A percentile compares a stretch with the other conserved stretches of the same genome.
phyloP scores from a whole-genome alignment of 805 yeast species.

The Suhomyces tanzawaensis region DNA sequence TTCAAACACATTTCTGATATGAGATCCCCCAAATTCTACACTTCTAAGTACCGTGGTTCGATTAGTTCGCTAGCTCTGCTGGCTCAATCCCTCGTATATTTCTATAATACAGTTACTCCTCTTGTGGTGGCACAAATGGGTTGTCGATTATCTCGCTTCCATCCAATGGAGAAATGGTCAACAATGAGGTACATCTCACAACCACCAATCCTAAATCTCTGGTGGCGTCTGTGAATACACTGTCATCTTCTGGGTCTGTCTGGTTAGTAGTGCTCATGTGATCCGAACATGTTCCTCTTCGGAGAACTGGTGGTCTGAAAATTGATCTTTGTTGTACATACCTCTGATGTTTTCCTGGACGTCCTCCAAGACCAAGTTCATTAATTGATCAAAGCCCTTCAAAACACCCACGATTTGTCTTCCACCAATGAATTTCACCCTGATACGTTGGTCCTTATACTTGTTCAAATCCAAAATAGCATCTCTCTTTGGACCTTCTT shows the following conservation, averaged over 20 bases:
- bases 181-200: constrained; percentile 78
- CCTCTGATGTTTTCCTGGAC: constrained; percentile 64
- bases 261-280: constrained; percentile 19
- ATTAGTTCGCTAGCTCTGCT: too few species aligned
- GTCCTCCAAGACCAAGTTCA: constrained; percentile 75
- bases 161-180: constrained; percentile 70
- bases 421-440: constrained; percentile 83
- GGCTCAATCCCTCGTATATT: neutral
- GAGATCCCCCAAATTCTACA: too few species aligned
- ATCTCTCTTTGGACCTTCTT: constrained; percentile 83
- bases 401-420: constrained; percentile 77
- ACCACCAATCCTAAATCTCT: constrained; percentile 77
- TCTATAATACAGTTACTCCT: constrained; percentile 6
- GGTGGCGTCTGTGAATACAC: constrained; percentile 51
- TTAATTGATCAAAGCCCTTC: constrained; percentile 79
- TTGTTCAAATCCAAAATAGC: constrained; percentile 80
- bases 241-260: constrained; percentile 60
- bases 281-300: too few species aligned
- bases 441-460: constrained; percentile 68
- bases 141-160: constrained; percentile 70
- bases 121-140: constrained; percentile 46
- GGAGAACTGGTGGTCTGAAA: too few species aligned
- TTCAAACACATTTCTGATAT: too few species aligned
- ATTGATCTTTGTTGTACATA: constrained; percentile 28
- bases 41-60: too few species aligned